Evolutionary conservation across 2,329 filamentous ascomycete genomes (phyloP), one percentile per base, ranked within the genome.

Genomic region (Hawksworthiomyces lignivorus): DNA sequence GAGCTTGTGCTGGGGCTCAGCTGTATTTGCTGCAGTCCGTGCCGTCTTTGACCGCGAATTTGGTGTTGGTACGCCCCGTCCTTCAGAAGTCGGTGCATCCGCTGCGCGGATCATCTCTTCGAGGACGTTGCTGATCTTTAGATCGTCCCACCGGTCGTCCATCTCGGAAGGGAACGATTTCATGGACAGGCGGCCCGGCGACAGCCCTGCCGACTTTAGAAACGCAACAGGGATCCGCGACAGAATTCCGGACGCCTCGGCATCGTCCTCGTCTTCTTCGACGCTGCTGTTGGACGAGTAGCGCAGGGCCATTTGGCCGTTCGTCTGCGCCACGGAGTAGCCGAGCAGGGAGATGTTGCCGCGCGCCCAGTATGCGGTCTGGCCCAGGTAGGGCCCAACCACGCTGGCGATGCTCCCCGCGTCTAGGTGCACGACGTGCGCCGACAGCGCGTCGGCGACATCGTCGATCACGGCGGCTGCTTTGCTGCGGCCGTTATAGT

Each of bases 331-430:
- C 34, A 74, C 63, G 49, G 68, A 65, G 48, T 79, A 82, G 2
- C 73, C 75, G 36, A 82, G 59, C 50, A 71, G 68, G 3, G 75
- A 71, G 10, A 75, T 59, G 17, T 65, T 57, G 1, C 74, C 71
- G 11, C 68, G 69, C 4, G 64, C 62, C 60, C 62, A 68, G 45
- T 74, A 55, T 7, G 57, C 53, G 7, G 62, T 70, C 53, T 84
- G 78, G 5, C 81, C 82, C 9, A 89, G 61, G 52, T 88, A 87
- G 32, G 77, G 70, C 3, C 81, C 82, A 1, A 82, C 70, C 20
- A 92, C 65, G 37, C 81, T 71, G 4, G 82, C 82, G 40, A 94
- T 63, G 53, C 84, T 81, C 48, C 80, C 74, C 1, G 85, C 77
- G 54, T 81, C 75, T 10, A 94, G 56, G 17, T 75, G 72, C 24